Base-by-base conservation (phyloP, 192 early-diverging fungal species). In the Phlyctochytrium bullatum region DNA sequence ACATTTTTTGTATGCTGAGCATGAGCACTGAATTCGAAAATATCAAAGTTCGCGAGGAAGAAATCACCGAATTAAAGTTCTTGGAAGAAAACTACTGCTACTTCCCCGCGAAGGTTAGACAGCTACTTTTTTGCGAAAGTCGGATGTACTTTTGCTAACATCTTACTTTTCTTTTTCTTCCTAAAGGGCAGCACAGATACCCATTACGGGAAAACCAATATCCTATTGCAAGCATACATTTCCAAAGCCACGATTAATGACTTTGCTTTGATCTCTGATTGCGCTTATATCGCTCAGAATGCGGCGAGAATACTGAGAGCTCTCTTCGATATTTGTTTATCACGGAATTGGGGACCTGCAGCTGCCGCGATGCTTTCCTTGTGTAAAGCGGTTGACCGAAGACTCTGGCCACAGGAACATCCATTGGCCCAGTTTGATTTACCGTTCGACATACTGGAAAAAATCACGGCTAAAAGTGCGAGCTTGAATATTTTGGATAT, bases 251-350 rank as follows among this genome's bases (percentile, higher is more conserved):
- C 65, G 10, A 76, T 96, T 63, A 90, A 97, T 27, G 94, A 97
- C 77, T 98, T 97, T 86, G 91, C 95, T 2, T 80, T 99, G 35
- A 88, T 95, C 3, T 96, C 98, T 0, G 98, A 99, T 73, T 82
- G 84, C 40, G 89, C 88, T 0, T 99, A 97, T 76, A 93, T 99
- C 17, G 89, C 91, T 1, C 95, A 99, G 75, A 98, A 97, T 70
- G 88, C 93, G 1, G 90, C 88, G 0, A 91, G 98, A 67, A 92
- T 99, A 40, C 78, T 96, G 28, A 86, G 98, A 2, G 96, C 98
- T 1, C 72, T 99, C 53, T 99, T 99, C 74, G 94, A 99, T 70
- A 92, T 98, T 69, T 91, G 94, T 0, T 57, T 98, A 27, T 89
- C 89, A 64, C 82, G 98, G 32, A 89, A 88, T 65, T 97, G 93